phyloP scores from a whole-genome alignment of 2,329 filamentous ascomycete genomes.

The Raffaelea arxii region DNA sequence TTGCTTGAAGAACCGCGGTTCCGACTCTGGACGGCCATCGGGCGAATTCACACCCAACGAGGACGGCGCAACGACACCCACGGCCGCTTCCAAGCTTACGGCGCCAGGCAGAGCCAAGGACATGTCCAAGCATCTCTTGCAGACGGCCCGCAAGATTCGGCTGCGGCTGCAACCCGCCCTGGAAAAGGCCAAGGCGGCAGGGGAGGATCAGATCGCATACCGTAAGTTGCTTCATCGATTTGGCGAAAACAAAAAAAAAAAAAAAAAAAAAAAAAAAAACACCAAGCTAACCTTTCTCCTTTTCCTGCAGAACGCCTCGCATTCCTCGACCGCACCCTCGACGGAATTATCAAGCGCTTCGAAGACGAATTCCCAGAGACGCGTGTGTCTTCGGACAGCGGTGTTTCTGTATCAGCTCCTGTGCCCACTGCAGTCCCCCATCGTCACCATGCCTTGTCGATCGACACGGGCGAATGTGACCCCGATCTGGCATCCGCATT shows the following conservation, averaged over 20 bases:
- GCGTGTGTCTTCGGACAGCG: constrained; percentile 33
- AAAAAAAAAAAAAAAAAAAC: too few relatives aligned
- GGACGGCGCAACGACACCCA: constrained; percentile 27
- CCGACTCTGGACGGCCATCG: constrained; percentile 47
- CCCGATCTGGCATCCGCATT: constrained; percentile 21
- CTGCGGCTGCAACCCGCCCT: constrained; percentile 74
- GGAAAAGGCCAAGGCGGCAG: constrained; percentile 58
- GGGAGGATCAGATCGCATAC: constrained; percentile 63
- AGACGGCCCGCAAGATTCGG: constrained; percentile 82
- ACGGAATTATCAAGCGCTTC: constrained; percentile 88
- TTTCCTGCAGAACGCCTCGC: constrained; percentile 54
- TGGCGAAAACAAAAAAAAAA: too few relatives aligned
- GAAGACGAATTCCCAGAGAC: constrained; percentile 95
- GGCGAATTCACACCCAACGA: constrained; percentile 44
- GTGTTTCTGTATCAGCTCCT: constrained; percentile 17
- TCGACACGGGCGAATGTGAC: constrained; percentile 3
- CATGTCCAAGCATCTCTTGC: constrained; percentile 84
- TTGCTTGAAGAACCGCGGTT: constrained; percentile 71
- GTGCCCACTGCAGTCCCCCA: constrained; percentile 8
- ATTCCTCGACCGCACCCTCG: constrained; percentile 81
- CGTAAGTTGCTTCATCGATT: constrained; percentile 40
- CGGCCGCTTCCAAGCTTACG: constrained; percentile 15
- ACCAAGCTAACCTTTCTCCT: too few relatives aligned
- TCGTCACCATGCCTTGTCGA: constrained; percentile 13
- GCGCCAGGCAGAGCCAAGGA: constrained; percentile 64